Base-by-base conservation (phyloP, 768 basidiomycete species). In the Kwoniella mangroviensis region DNA sequence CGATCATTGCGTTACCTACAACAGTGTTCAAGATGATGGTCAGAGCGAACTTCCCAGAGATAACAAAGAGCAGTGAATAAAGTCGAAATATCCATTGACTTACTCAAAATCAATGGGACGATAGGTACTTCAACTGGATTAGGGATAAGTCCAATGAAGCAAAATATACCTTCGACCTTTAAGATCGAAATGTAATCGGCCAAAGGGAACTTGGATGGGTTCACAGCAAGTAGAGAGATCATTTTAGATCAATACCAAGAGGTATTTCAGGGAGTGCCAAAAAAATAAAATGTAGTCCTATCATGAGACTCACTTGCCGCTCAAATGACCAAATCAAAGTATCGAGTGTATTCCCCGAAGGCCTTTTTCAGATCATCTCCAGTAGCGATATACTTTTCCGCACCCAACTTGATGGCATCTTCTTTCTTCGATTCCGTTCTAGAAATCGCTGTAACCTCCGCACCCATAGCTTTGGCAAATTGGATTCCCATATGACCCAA, bases 371-470 rank as follows among this genome's bases (percentile, higher is more conserved):
- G 15, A 28, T 71, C 69, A 19, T 45, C 71, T 56, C 45, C 45
- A 45, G 88, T 89, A n/a, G 84, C 82, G 17, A 89, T 84, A 71
- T 87, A 86, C 57, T 86, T 80, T 24, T 85, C 85, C 0, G 88
- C 89, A 1, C 89, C 89, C 74, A 90, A 83, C 75, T 87, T 84
- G 69, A 84, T 79, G 21, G 87, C 87, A 73, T 89, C 88, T 0
- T 86, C 85, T 77, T 85, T 82, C 81, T 89, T 89, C 63, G 76
- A 77, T 34, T 83, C 74, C 26, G 86, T 86, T 76, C 88, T 87
- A 2, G 88, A 87, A 81, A 89, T 87, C 1, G 86, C 88, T 55
- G 85, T 84, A 49, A 89, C 87, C 26, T 87, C 86, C 13, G 86
- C 86, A 2, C 87, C 89, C 42, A 90, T 81, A 0, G 87, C 88